Evolutionary conservation across 768 basidiomycete species (phyloP).

Genomic region (Dacryopinax primogenitus): DNA sequence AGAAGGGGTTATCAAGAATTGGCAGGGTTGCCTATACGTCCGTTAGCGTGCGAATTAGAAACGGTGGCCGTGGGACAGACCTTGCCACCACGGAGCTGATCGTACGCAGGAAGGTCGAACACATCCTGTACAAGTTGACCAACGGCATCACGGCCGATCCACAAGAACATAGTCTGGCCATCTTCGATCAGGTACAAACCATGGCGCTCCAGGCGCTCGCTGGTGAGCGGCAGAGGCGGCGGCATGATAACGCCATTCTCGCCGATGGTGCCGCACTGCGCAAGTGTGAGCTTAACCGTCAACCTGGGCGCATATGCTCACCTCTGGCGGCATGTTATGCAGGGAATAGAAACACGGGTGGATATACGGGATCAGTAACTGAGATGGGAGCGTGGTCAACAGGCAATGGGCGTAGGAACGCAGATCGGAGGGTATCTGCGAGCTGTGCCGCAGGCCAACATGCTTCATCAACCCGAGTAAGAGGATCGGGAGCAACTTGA

Average conservation of each 20-base stretch:
- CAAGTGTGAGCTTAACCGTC: conserved; percentile 14
- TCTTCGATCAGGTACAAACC: conserved; percentile 96
- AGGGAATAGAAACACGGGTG: conserved; percentile 92
- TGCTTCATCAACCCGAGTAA: conserved; percentile 88
- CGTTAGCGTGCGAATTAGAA: not conserved
- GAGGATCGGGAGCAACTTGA: conserved; percentile 88
- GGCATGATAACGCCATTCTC: conserved; percentile 83
- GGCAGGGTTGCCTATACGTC: conserved; percentile 66
- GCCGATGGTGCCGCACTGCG: conserved; percentile 77
- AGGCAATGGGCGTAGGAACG: conserved; percentile 89
- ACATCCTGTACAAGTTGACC: conserved; percentile 89
- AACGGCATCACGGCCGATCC: conserved; percentile 97
- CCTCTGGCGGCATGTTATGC: conserved; percentile 91
- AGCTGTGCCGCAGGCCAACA: conserved; percentile 89
- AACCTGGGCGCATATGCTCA: conserved; percentile 25
- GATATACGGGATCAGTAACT: conserved; percentile 83
- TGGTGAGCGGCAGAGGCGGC: conserved; percentile 74
- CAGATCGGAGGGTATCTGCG: conserved; percentile 93
- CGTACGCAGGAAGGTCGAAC: conserved; percentile 79
- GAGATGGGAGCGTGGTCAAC: conserved; percentile 79
- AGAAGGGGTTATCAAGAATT: conserved; percentile 81
- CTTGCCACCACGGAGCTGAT: conserved; percentile 86
- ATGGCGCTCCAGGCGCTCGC: conserved; percentile 88
- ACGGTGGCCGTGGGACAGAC: conserved; percentile 30
- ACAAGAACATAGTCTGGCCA: conserved; percentile 93